A percentile compares a stretch with the other conserved stretches of the same genome.
Conservation (phyloP, 192 early-diverging fungal genomes). For the Pecoramyces ruminantium region DNA sequence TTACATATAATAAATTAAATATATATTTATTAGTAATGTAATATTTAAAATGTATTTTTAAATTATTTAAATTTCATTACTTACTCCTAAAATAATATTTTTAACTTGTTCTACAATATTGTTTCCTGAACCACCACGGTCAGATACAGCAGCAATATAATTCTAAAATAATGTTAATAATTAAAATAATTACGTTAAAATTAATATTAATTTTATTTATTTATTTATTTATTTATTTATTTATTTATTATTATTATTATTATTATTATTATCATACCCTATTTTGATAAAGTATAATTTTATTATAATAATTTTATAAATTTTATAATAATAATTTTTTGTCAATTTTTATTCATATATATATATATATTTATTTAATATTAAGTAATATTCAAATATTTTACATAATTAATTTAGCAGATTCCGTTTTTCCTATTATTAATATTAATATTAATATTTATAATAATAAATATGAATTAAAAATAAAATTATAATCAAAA, state of each 20-base stretch:
- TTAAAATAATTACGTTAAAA: too few species aligned
- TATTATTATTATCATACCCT: too few species aligned
- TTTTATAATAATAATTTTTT: too few species aligned
- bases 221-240: background rate
- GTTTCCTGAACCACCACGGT: conserved; percentile 39
- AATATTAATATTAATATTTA: background rate
- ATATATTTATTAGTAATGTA: background rate
- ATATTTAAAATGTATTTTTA: background rate
- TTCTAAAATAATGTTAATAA: too few species aligned
- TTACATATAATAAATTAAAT: too few species aligned
- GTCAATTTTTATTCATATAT: too few species aligned
- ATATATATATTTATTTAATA: too few species aligned
- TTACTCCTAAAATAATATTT: conserved; percentile 77
- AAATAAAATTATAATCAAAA: too few species aligned
- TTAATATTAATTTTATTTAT: background rate
- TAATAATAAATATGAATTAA: conserved; percentile 56
- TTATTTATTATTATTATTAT: too few species aligned
- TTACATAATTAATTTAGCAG: conserved; percentile 41
- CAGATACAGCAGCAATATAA: conserved; percentile 93
- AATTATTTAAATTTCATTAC: background rate
- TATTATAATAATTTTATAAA: too few species aligned
- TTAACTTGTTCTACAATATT: conserved; percentile 83
- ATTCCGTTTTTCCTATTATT: conserved; percentile 30
- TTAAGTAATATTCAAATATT: too few species aligned
- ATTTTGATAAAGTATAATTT: too few species aligned